phyloP scores from a whole-genome alignment of 1,139 yeast species.

The Eremothecium cymbalariae region DNA sequence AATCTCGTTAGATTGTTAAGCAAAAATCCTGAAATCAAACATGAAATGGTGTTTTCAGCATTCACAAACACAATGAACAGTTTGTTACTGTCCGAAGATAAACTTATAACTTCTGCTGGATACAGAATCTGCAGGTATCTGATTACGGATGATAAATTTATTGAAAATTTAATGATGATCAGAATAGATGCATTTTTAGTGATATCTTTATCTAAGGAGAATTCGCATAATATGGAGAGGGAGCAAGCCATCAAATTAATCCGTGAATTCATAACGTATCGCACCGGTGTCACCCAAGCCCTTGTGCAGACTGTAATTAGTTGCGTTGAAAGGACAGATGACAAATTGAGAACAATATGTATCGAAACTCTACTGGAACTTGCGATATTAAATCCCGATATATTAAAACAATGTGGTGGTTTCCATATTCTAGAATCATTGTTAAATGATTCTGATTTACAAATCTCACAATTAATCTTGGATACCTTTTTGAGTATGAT shows the following conservation, averaged over 20 bases:
- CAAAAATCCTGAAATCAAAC: conserved; percentile 52
- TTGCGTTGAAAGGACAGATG: conserved; percentile 56
- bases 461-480: conserved; percentile 48
- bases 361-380: conserved; percentile 69
- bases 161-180: conserved; percentile 40
- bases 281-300: conserved; percentile 48
- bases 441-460: conserved; percentile 48
- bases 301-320: conserved; percentile 66
- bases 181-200: conserved; percentile 58
- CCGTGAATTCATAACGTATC: conserved; percentile 49
- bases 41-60: conserved; percentile 56
- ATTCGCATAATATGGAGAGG: conserved; percentile 51
- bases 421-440: conserved; percentile 50
- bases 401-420: conserved; percentile 59
- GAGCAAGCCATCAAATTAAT: conserved; percentile 72
- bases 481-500: conserved; percentile 51
- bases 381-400: conserved; percentile 52
- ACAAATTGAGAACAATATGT: conserved; percentile 45
- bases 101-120: conserved; percentile 67
- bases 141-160: conserved; percentile 46
- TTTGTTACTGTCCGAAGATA: conserved; percentile 48
- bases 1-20: conserved; percentile 51
- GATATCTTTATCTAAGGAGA: conserved; percentile 52
- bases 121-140: conserved; percentile 65
- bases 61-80: conserved; percentile 54